Conservation (phyloP, 2,329 filamentous ascomycete species). For the Epichloe baconii region DNA sequence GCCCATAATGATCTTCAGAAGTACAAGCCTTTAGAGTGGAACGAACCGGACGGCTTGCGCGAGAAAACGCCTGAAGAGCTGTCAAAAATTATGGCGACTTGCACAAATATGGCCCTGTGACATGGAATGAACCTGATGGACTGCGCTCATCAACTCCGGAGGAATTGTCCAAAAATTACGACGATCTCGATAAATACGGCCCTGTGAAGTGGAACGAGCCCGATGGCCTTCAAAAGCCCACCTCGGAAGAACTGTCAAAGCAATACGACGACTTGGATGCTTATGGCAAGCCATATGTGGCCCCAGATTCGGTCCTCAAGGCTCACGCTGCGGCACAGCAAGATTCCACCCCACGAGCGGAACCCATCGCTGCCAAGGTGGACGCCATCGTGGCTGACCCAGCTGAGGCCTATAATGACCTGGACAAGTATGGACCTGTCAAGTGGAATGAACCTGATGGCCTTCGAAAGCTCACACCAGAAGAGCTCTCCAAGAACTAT, state of each 20-base stretch:
- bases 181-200: constrained; percentile 22
- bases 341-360: constrained; percentile 5
- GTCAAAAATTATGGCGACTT: constrained; percentile 28
- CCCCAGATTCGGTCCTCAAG: constrained; percentile 5
- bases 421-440: constrained; percentile 8
- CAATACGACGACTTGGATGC: constrained; percentile 22
- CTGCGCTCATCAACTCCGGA: constrained; percentile 17
- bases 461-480: constrained; percentile 8
- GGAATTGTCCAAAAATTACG: constrained; percentile 27
- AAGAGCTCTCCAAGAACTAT: constrained; percentile 19
- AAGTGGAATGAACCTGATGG: constrained; percentile 7
- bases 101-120: constrained; percentile 21
- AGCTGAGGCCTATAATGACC: constrained; percentile 4
- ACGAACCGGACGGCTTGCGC: constrained; percentile 27
- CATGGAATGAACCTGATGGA: constrained; percentile 25
- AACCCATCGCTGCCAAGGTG: constrained; percentile 7
- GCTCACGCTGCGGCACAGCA: constrained; percentile 8
- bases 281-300: constrained; percentile 14
- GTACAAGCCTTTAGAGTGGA: constrained; percentile 25
- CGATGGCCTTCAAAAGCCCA: constrained; percentile 12
- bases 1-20: constrained; percentile 27
- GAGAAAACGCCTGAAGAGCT: constrained; percentile 20
- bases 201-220: constrained; percentile 19
- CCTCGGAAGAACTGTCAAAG: constrained; percentile 18
- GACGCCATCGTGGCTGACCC: background rate